A percentile compares a stretch with the other conserved stretches of the same genome.
phyloP scores from a whole-genome alignment of 768 basidiomycete genomes.

The Strobilomyces confusus region DNA sequence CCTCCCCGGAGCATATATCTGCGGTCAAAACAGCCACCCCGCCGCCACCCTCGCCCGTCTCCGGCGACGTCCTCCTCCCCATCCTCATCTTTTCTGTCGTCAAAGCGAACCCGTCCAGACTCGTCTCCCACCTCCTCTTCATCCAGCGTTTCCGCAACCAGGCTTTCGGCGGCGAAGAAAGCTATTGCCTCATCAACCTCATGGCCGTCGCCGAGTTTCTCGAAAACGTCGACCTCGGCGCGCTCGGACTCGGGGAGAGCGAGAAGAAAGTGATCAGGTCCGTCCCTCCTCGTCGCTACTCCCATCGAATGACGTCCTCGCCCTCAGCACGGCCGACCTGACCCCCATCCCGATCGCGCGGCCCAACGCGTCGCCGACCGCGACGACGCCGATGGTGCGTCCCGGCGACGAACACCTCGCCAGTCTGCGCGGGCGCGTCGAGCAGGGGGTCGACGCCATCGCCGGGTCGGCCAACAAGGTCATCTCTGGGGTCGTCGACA shows the following conservation, averaged over 20 bases:
- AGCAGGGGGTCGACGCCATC: conserved; percentile 74
- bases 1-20: conserved; percentile 1
- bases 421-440: conserved; percentile 69
- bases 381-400: conserved; percentile 29
- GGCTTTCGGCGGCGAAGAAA: conserved; percentile 59
- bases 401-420: conserved; percentile 44
- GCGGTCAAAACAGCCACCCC: neutral
- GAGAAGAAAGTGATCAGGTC: conserved; percentile 58
- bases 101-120: conserved; percentile 81
- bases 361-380: conserved; percentile 40
- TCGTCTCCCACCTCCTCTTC: conserved; percentile 53
- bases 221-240: conserved; percentile 86
- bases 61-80: conserved; percentile 88
- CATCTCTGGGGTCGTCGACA: conserved; percentile 82
- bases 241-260: conserved; percentile 58
- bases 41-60: conserved; percentile 48
- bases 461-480: conserved; percentile 79
- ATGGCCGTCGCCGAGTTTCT: conserved; percentile 95
- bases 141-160: conserved; percentile 31
- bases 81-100: conserved; percentile 93
- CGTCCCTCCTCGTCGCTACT: conserved; percentile 1
- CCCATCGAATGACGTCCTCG: neutral
- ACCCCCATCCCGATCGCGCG: conserved; percentile 75
- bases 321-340: conserved; percentile 65
- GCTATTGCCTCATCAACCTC: conserved; percentile 90